These are phyloP conservation scores for Spergularia bocconei DNA, from an alignment of 148 eudicot genomes.

Conservation along the genomic window DNA sequence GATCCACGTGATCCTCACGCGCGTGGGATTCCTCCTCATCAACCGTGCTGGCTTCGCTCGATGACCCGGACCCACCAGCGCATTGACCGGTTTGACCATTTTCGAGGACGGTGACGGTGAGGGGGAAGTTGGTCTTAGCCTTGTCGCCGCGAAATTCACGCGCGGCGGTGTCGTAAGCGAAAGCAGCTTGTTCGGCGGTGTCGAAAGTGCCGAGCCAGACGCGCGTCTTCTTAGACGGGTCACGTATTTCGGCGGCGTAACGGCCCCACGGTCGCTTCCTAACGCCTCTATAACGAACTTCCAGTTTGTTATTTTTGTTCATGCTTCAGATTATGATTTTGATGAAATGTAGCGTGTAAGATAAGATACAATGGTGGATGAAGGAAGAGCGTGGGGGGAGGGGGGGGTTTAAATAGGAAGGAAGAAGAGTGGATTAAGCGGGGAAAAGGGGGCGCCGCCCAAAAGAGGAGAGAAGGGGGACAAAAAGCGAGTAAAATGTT, in stretches of 20 bases:
- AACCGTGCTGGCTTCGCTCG: constrained; percentile 8
- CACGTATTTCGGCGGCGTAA: constrained; percentile 45
- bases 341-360: too few species aligned
- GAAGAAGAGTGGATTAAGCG: background rate
- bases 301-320: too few species aligned
- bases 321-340: too few species aligned
- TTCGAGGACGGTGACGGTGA: background rate
- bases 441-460: constrained; percentile 22
- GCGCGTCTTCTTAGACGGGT: constrained; percentile 38
- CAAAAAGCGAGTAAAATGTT: constrained; percentile 6
- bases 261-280: constrained; percentile 45
- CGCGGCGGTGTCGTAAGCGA: constrained; percentile 22
- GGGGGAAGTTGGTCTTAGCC: constrained; percentile 26
- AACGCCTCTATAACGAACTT: constrained; percentile 26
- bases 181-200: background rate
- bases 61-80: background rate
- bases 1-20: background rate
- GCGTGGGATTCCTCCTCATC: constrained; percentile 9
- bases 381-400: too few species aligned
- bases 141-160: constrained; percentile 23
- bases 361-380: too few species aligned
- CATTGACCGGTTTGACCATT: background rate
- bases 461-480: constrained; percentile 8
- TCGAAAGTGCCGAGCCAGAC: constrained; percentile 35
- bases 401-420: background rate